Evolutionary conservation across 1,139 yeast species (phyloP), one percentile per base, ranked within the genome.

Genomic region (Yamadazyma diospyri): DNA sequence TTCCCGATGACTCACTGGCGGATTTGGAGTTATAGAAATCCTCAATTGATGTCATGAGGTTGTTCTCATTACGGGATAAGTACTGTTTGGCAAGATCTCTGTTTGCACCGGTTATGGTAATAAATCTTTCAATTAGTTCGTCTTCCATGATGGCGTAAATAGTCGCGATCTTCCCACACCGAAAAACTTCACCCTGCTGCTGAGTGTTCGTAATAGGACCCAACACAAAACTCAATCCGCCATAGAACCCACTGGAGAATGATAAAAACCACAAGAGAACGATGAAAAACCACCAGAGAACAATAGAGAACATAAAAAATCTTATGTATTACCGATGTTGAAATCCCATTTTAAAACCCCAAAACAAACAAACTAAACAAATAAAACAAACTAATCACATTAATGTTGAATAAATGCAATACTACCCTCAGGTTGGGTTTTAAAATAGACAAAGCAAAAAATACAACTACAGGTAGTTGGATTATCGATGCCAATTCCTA

Each of bases 341-440:
- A 68, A 64, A 67, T 67, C 74, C 73, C 72, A 30, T 58, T 60
- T 60, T 54, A 53, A 61, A 59, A 66, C 68, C 55, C 50, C 49
- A 43, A 48, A 16, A 42, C 42, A 43, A 45, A 38, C 43, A 49
- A 47, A 49, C 42, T 43, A 45, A 48, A 42, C 34, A 45, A 38
- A 37, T n/a, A n/a, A 45, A 39, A 43, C 47, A 39, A 45, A 43
- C 42, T 39, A 27, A 69, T 68, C 69, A 71, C 80, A 73, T 73
- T 73, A 73, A 74, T 76, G 81, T 76, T 76, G 81, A 76, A 76
- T 74, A 73, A 74, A 73, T 72, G 80, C 64, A 70, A 69, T 59
- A 57, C 14, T 23, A 30, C 33, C 33, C 29, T 14, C 20, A 35
- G 53, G 53, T 13, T 27, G 51, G 51, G 33, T 39, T 35, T 41